phyloP scores from a whole-genome alignment of 805 yeast genomes.

The Metschnikowia amazonensis region DNA sequence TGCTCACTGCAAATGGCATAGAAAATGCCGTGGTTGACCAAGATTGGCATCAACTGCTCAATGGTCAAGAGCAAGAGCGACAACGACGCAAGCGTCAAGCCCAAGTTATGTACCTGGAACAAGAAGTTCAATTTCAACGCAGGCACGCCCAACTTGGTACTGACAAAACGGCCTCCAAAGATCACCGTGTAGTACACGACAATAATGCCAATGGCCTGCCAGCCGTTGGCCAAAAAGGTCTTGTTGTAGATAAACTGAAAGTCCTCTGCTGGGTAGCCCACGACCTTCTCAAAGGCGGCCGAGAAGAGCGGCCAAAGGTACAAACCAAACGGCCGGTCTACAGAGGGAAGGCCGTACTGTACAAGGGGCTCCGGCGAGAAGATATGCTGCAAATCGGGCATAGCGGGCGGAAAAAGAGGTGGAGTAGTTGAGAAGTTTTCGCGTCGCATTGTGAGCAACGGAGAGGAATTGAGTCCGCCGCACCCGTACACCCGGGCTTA shows the following conservation, averaged over 20 bases:
- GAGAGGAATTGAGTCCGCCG: too few species aligned
- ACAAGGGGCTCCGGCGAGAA: conserved; percentile 19
- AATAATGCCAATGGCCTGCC: conserved; percentile 47
- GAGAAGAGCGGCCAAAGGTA: conserved; percentile 68
- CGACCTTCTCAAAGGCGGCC: conserved; percentile 39
- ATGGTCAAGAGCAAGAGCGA: conserved; percentile 61
- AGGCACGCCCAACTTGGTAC: conserved; percentile 47
- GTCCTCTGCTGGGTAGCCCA: conserved; percentile 58
- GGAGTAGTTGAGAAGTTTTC: conserved; percentile 3
- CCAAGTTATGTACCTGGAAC: conserved; percentile 82
- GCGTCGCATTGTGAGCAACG: conserved; percentile 1
- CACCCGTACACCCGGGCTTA: too few species aligned
- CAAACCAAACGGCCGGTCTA: conserved; percentile 52
- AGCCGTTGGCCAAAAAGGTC: conserved; percentile 64
- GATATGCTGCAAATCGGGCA: conserved; percentile 11
- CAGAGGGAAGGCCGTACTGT: conserved; percentile 30
- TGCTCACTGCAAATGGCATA: conserved; percentile 75
- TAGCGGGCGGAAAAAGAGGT: not conserved
- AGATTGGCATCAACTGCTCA: conserved; percentile 83
- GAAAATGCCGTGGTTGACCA: conserved; percentile 69
- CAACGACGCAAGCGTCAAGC: conserved; percentile 67
- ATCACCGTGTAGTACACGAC: conserved; percentile 37
- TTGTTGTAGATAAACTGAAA: conserved; percentile 64
- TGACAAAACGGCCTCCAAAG: conserved; percentile 69
- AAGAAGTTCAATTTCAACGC: conserved; percentile 71